Evolutionary conservation across 106 monocot genomes (phyloP), one percentile per base, ranked within the genome.

Genomic region (Dendrobium officinale): DNA sequence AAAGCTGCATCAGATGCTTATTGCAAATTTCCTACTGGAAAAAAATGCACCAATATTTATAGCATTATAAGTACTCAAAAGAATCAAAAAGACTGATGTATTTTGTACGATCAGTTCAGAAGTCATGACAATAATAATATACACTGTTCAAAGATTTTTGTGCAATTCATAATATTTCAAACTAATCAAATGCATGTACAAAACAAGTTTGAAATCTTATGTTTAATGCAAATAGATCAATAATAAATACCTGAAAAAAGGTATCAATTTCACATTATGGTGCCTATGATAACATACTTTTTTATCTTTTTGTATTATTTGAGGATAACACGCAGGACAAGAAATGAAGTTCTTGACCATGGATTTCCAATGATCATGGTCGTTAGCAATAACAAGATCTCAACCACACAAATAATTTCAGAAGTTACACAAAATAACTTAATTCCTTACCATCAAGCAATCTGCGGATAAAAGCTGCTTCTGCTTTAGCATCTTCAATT

Each of bases 401-500:
- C 33, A 70, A 33, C 9, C 2, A 13, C 33, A 70, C 13, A 37
- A 74, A 43, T 44, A 29, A 48, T 48, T 70, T 13, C 44, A 33
- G 10, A 72, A 5, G 24, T 22, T 13, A 15, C 19, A 48, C 27
- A 66, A 4, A 20, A 72, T 41, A 19, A 41, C 6, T 27, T 59
- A 26, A 55, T 67, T 73, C 40, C 73, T 82, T 88, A 99, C 98
- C 98, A 68, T 91, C 89, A 86, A 99, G 86, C 79, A 95, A 85
- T 86, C 86, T 89, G 19, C 67, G 78, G 72, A 92, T 90, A 67
- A 70, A 18, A 83, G 82, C 86, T 78, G 90, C 95, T 81, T 99
- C 98, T 40, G 83, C 86, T 80, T 88, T 79, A 75, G 91, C 93
- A 82, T 99, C 98, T 88, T 99, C 92, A 79, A 92, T 89, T 80